phyloP scores from a whole-genome alignment of 306 rosid species.

The Fagus crenata region DNA sequence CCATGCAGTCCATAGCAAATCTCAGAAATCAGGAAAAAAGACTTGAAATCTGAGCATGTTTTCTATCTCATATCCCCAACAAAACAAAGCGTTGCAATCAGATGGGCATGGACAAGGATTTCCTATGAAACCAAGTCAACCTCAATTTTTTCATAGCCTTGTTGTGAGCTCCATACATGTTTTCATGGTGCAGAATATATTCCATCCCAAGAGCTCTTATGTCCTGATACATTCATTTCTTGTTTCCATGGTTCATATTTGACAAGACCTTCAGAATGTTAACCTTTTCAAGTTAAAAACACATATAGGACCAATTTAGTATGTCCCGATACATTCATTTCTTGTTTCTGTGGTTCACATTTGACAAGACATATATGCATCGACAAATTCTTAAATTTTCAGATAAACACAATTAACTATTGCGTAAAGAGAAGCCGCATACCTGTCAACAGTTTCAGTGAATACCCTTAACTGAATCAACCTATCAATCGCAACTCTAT shows the following conservation, averaged over 20 bases:
- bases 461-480: conserved; percentile 80
- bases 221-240: not conserved
- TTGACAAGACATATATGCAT: not conserved
- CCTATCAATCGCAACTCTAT: conserved; percentile 82
- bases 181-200: not conserved
- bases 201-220: not conserved
- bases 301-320: too few species aligned
- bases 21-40: not conserved
- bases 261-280: not conserved
- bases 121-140: conserved; percentile 1
- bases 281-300: too few species aligned
- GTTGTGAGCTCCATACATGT: not conserved
- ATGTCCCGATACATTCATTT: not conserved
- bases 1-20: not conserved
- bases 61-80: not conserved
- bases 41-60: not conserved
- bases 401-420: not conserved
- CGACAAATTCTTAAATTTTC: not conserved
- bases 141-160: not conserved
- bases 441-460: conserved; percentile 74
- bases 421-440: not conserved
- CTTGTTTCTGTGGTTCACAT: not conserved
- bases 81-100: not conserved
- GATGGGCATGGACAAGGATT: not conserved
- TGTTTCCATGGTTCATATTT: not conserved